Conservation (phyloP, 106 monocot species). For the Agapanthus africanus region DNA sequence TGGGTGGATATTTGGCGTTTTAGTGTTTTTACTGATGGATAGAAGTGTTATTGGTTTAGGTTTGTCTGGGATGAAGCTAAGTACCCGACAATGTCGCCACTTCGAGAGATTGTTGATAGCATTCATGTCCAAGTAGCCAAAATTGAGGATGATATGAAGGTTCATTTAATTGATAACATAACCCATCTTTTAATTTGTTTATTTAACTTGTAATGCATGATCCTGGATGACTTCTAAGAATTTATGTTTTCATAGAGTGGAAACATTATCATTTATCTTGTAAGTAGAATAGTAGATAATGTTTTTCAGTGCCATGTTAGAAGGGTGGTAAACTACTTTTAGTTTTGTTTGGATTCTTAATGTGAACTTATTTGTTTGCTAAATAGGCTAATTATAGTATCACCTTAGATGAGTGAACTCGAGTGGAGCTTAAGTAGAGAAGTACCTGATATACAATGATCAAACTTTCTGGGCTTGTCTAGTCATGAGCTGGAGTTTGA, state of each 20-base stretch:
- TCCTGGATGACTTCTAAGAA: neutral
- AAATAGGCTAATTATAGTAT: neutral
- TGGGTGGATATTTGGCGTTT: neutral
- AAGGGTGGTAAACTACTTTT: neutral
- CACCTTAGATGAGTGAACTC: neutral
- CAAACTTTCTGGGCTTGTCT: too few species aligned
- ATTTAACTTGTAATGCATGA: neutral
- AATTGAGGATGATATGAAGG: constrained; percentile 99
- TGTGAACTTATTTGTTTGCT: neutral
- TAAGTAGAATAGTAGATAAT: neutral
- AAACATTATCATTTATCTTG: too few species aligned
- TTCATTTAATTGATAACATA: too few species aligned
- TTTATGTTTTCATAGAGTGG: neutral
- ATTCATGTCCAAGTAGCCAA: constrained; percentile 80
- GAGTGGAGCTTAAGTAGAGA: too few species aligned
- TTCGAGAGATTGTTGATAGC: constrained; percentile 76
- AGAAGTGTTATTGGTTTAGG: constrained; percentile 16
- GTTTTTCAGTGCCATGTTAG: neutral
- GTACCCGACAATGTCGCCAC: constrained; percentile 85
- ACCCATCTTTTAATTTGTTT: neutral
- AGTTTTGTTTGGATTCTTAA: neutral
- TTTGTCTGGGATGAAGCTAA: constrained; percentile 95
- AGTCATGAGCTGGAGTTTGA: too few species aligned
- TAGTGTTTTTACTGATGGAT: neutral
- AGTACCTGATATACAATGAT: too few species aligned